A percentile compares a stretch with the other conserved stretches of the same genome.
These are phyloP conservation scores for Tetracladium marchalianum DNA, from an alignment of 495 filamentous ascomycete species.

Conservation along the genomic window DNA sequence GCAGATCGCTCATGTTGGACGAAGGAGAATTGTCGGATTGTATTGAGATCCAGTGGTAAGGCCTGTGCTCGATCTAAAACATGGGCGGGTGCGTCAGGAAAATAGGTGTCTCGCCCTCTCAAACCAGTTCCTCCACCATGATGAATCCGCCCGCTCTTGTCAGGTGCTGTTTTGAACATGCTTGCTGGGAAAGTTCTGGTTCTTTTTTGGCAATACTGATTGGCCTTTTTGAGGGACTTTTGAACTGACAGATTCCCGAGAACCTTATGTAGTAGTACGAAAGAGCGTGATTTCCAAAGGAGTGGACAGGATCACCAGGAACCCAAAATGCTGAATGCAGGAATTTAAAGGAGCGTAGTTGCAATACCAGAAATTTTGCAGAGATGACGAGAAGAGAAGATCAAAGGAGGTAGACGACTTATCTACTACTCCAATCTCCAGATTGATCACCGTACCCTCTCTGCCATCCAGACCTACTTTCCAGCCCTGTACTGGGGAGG, in stretches of 20 bases:
- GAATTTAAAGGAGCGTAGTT: conserved; percentile 1
- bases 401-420: conserved; percentile 9
- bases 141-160: background rate
- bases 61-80: conserved; percentile 20
- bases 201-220: conserved; percentile 5
- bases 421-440: conserved; percentile 10
- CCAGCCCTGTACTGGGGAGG: conserved; percentile 13
- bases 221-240: conserved; percentile 4
- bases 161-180: no score
- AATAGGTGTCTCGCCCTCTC: conserved; percentile 16
- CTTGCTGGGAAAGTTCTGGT: background rate
- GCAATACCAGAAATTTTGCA: background rate
- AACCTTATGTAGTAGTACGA: conserved; percentile 6
- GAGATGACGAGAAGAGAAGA: conserved; percentile 6
- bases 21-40: conserved; percentile 3
- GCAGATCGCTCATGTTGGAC: conserved; percentile 5
- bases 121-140: conserved; percentile 2
- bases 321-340: conserved; percentile 7
- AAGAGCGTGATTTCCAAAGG: conserved; percentile 7
- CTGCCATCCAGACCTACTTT: background rate
- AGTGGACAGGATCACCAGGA: conserved; percentile 22
- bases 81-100: conserved; percentile 17
- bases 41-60: conserved; percentile 5
- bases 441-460: background rate
- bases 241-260: background rate